Conservation (phyloP, 345 rosid species). For the Eucalyptus polyanthemos region DNA sequence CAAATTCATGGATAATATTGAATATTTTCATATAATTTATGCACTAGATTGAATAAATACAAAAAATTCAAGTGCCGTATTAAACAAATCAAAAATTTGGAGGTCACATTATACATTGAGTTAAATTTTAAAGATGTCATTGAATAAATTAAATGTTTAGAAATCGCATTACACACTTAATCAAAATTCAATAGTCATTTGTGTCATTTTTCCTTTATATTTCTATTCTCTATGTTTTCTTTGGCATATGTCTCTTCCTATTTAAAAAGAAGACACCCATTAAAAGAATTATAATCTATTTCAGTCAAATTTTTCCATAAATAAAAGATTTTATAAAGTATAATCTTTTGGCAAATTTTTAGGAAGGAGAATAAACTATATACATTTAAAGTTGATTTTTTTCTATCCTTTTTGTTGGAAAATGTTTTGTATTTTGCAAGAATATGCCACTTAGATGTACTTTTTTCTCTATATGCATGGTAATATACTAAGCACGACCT, state of each 20-base stretch:
- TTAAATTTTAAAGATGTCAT: fast-evolving
- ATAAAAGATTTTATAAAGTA: too few species aligned
- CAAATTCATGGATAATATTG: fast-evolving
- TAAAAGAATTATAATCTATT: not conserved
- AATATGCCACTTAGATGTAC: not conserved
- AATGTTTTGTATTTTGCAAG: not conserved
- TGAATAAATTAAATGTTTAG: fast-evolving
- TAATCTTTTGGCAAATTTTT: not conserved
- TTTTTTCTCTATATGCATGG: not conserved
- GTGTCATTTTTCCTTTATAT: not conserved
- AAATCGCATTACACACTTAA: fast-evolving
- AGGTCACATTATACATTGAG: fast-evolving
- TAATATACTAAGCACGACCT: too few species aligned
- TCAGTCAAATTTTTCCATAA: not conserved
- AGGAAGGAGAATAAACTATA: not conserved
- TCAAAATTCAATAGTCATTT: too few species aligned
- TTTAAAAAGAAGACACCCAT: not conserved
- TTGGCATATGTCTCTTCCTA: not conserved
- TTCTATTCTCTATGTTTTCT: not conserved
- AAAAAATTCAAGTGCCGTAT: fast-evolving
- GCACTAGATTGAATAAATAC: fast-evolving
- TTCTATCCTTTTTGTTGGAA: not conserved
- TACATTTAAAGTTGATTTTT: too few species aligned
- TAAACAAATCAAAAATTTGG: fast-evolving
- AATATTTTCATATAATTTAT: too few species aligned